phyloP scores from a whole-genome alignment of 225 moss, liverwort and hornwort genomes.

The Ulota crispa region DNA sequence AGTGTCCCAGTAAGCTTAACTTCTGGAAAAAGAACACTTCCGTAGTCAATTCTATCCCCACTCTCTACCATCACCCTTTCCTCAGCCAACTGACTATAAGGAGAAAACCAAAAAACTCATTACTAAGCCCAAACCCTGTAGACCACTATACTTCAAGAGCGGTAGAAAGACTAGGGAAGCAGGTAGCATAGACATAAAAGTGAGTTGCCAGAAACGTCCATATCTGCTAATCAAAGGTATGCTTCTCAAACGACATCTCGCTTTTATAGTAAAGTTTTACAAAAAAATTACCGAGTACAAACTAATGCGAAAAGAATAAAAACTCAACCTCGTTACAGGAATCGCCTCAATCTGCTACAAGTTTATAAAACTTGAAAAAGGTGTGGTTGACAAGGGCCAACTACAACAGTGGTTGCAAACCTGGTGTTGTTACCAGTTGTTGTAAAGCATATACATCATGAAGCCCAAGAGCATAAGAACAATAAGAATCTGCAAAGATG shows the following conservation, averaged over 20 bases:
- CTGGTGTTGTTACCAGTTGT: conserved; percentile 42
- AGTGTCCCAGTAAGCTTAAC: background rate
- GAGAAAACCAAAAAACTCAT: background rate
- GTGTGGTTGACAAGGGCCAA: background rate
- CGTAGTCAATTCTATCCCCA: background rate
- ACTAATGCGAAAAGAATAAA: conserved; percentile 1
- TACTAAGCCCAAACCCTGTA: background rate
- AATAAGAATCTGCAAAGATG: conserved; percentile 43
- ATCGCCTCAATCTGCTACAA: background rate
- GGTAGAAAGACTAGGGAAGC: background rate
- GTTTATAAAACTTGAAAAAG: too few species aligned
- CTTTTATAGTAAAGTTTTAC: background rate
- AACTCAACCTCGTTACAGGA: conserved; percentile 1
- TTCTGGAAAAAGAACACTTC: conserved; percentile 13
- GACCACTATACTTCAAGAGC: background rate
- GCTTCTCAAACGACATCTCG: background rate
- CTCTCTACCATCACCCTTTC: background rate
- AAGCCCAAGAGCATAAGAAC: conserved; percentile 37
- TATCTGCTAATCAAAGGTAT: background rate
- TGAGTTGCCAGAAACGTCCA: background rate
- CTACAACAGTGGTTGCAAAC: conserved; percentile 2
- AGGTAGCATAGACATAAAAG: background rate
- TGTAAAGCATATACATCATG: conserved; percentile 54
- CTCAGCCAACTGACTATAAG: background rate
- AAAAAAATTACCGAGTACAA: background rate